Evolutionary conservation across 768 basidiomycete species (phyloP), one percentile per base, ranked within the genome.

Genomic region (Lentinula boryana): DNA sequence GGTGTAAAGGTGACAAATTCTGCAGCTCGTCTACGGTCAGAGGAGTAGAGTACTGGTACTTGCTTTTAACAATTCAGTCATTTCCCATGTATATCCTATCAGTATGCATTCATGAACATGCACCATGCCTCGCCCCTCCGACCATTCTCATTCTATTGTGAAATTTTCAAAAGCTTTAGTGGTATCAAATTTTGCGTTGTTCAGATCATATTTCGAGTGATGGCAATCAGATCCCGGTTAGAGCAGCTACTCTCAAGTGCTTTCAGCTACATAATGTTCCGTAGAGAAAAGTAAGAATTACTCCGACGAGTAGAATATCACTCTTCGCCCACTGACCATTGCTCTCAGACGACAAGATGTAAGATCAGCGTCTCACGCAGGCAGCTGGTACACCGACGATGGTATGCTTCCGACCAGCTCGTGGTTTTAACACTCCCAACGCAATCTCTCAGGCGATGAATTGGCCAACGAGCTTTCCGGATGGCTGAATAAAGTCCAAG

Each of bases 1-100:
- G 88, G 89, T 62, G 81, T 98, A 76, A 98, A 95, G 80, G 90
- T 98, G 71, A 95, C 92, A 58, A 98, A 98, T 82, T 73, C 93
- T 58, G 85, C 87, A 63, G 96, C 90, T 68, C 91, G 92, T 73
- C 84, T 98, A 77, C 88, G 95, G 80, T 89, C 93, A 73, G 95
- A 98, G 81, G 95, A 98, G 79, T 87, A 81, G 78, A 75, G 71
- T 76, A 69, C 74, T 68, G 68, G 66, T 69, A 68, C 64, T 67
- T 68, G 72, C 72, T 76, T 71, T 69, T 71, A 56, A 66, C 71
- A 69, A 72, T 69, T 75, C 68, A 64, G 67, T 67, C 67, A 63
- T 70, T 70, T 66, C 68, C 70, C 76, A 82, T 84, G 81, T 84
- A 84, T 74, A 77, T 76, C 71, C 70, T 69, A 71, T 35, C 62